These are phyloP conservation scores for Endotrypanum monterogeii DNA, from an alignment of 208 protist species.

Conservation along the genomic window DNA sequence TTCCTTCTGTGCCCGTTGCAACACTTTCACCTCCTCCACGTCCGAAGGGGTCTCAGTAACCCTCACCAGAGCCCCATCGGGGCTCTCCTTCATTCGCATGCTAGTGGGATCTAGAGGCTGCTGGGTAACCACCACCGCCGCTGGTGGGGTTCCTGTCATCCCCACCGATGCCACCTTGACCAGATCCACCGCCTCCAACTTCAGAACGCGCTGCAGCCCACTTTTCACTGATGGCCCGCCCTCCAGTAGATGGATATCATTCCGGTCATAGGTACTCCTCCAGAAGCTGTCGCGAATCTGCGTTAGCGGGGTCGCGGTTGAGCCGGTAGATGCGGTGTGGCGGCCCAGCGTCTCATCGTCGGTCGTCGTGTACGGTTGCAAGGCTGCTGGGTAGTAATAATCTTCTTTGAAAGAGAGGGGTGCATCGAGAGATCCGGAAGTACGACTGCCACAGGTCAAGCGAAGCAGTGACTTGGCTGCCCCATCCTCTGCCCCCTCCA, in stretches of 20 bases:
- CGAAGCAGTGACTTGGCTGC: conserved; percentile 10
- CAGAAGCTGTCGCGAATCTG: conserved; percentile 26
- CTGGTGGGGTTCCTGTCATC: not conserved
- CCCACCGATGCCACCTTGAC: not conserved
- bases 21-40: not conserved
- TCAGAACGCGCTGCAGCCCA: not conserved
- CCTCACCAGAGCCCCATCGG: not conserved
- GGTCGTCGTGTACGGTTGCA: not conserved
- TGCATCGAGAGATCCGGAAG: conserved; percentile 16
- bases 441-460: conserved; percentile 2
- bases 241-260: not conserved
- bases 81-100: not conserved
- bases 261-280: conserved; percentile 21
- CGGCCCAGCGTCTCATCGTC: conserved; percentile 14
- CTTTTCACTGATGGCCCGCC: not conserved
- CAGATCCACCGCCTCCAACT: not conserved
- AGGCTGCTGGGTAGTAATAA: conserved; percentile 10
- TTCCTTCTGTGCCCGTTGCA: conserved; percentile 6
- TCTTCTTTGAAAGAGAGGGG: conserved; percentile 26
- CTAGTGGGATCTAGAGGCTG: not conserved
- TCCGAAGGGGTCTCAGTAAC: not conserved
- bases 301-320: conserved; percentile 23
- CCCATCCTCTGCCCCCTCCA: conserved; percentile 1
- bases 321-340: conserved; percentile 17
- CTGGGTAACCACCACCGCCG: not conserved